These are phyloP conservation scores for Claviceps quebecensis DNA, from an alignment of 2,329 filamentous ascomycete genomes.

Conservation along the genomic window DNA sequence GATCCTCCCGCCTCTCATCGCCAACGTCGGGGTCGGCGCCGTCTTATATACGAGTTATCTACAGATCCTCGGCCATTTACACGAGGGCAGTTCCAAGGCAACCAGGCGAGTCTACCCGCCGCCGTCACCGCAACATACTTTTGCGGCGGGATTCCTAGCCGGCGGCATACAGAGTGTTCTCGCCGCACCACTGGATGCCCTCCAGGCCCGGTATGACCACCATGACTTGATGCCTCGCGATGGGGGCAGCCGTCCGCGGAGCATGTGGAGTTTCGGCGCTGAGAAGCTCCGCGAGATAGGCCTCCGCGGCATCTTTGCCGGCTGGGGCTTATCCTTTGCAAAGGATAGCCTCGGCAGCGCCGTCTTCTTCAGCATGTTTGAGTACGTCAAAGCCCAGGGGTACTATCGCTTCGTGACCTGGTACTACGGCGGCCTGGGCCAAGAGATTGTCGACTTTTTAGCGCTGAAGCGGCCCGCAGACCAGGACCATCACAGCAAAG, in stretches of 20 bases:
- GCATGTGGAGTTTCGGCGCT: slow-evolving; percentile 59
- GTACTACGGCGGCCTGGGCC: slow-evolving; percentile 49
- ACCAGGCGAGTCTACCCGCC: slow-evolving; percentile 56
- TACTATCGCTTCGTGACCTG: slow-evolving; percentile 57
- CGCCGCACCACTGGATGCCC: slow-evolving; percentile 61
- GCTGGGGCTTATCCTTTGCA: slow-evolving; percentile 52
- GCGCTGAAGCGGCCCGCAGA: slow-evolving; percentile 29
- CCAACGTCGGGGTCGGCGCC: slow-evolving; percentile 60
- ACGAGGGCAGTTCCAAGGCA: slow-evolving; percentile 45
- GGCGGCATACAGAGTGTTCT: slow-evolving; percentile 56
- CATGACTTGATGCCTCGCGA: slow-evolving; percentile 30
- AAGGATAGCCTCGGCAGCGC: slow-evolving; percentile 59
- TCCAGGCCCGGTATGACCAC: slow-evolving; percentile 59
- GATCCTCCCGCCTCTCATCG: slow-evolving; percentile 60
- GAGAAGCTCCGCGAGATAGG: slow-evolving; percentile 57
- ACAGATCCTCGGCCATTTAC: slow-evolving; percentile 50
- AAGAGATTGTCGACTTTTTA: slow-evolving; percentile 35
- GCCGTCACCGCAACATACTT: slow-evolving; percentile 47
- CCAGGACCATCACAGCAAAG: slow-evolving; percentile 11
- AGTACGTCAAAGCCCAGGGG: slow-evolving; percentile 60
- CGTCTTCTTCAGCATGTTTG: slow-evolving; percentile 62
- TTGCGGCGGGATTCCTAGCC: slow-evolving; percentile 55
- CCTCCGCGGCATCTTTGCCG: slow-evolving; percentile 56
- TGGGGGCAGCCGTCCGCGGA: slow-evolving; percentile 32
- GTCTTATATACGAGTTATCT: slow-evolving; percentile 66